Conservation (phyloP, 1,139 yeast species). For the Geotrichum histeridarum region DNA sequence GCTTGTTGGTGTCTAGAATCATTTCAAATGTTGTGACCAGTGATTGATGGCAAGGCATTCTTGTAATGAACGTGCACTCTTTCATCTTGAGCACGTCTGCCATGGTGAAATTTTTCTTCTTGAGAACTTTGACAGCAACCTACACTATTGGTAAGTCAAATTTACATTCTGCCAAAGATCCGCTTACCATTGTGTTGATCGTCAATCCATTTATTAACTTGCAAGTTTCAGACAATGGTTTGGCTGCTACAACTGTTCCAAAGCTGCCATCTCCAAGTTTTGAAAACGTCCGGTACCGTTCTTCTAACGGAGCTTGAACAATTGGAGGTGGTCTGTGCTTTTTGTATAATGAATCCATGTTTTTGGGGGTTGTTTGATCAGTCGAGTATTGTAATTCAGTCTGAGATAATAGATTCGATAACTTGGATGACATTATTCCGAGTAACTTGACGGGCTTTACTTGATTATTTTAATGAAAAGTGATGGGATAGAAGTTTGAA, state of each 20-base stretch:
- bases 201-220: slow-evolving; percentile 6
- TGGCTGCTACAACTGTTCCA: slow-evolving; percentile 64
- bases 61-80: slow-evolving; percentile 66
- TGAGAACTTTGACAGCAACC: slow-evolving; percentile 85
- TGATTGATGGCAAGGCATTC: slow-evolving; percentile 66
- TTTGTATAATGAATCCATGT: background rate
- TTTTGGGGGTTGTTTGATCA: background rate
- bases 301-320: slow-evolving; percentile 26
- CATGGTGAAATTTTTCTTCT: slow-evolving; percentile 46
- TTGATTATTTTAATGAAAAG: no score
- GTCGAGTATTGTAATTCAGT: no score
- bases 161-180: background rate
- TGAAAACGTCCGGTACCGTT: slow-evolving; percentile 49
- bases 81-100: slow-evolving; percentile 61
- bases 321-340: background rate
- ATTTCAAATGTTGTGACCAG: slow-evolving; percentile 72
- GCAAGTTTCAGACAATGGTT: slow-evolving; percentile 13
- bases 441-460: no score
- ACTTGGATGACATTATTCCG: no score
- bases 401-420: no score
- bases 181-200: slow-evolving; percentile 3
- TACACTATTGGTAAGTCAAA: slow-evolving; percentile 7
- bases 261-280: slow-evolving; percentile 72
- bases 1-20: slow-evolving; percentile 58
- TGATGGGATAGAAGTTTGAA: no score